These are phyloP conservation scores for Phytopythium boreale DNA, from an alignment of 352 stramenopile species.

Conservation along the genomic window DNA sequence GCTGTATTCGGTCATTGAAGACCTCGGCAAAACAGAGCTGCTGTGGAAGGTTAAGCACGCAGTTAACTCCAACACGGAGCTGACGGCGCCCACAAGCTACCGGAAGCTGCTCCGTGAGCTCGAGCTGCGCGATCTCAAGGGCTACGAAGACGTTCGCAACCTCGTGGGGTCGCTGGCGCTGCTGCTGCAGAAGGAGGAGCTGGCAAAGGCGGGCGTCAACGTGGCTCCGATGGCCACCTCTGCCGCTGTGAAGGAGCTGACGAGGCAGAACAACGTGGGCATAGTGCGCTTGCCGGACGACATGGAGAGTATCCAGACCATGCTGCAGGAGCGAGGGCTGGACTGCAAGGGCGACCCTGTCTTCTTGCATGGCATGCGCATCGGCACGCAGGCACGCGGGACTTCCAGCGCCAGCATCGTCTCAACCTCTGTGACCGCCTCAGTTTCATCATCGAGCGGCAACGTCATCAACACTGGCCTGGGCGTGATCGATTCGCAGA, in stretches of 20 bases:
- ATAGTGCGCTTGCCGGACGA: conserved; percentile 45
- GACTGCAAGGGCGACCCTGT: conserved; percentile 61
- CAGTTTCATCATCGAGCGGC: background rate
- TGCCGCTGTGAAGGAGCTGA: conserved; percentile 42
- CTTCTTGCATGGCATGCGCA: conserved; percentile 53
- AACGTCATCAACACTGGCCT: conserved; percentile 37
- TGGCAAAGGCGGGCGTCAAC: conserved; percentile 33
- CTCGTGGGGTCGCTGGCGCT: conserved; percentile 51
- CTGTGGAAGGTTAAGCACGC: conserved; percentile 74
- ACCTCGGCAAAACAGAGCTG: conserved; percentile 63
- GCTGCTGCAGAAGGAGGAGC: conserved; percentile 58
- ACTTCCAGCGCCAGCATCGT: background rate
- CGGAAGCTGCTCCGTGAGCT: conserved; percentile 46
- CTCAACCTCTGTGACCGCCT: background rate
- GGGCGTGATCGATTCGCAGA: conserved; percentile 61
- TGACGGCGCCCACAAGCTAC: conserved; percentile 47
- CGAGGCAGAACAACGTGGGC: conserved; percentile 53
- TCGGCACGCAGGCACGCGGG: conserved; percentile 41
- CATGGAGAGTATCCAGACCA: conserved; percentile 34
- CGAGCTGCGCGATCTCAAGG: conserved; percentile 43
- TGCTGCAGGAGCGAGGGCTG: conserved; percentile 49
- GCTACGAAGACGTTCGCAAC: conserved; percentile 45
- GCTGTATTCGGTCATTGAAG: conserved; percentile 58
- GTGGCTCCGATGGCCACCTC: conserved; percentile 49
- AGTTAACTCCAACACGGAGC: conserved; percentile 55